These are phyloP conservation scores for Suillus lakei DNA, from an alignment of 768 basidiomycete species.

Conservation along the genomic window DNA sequence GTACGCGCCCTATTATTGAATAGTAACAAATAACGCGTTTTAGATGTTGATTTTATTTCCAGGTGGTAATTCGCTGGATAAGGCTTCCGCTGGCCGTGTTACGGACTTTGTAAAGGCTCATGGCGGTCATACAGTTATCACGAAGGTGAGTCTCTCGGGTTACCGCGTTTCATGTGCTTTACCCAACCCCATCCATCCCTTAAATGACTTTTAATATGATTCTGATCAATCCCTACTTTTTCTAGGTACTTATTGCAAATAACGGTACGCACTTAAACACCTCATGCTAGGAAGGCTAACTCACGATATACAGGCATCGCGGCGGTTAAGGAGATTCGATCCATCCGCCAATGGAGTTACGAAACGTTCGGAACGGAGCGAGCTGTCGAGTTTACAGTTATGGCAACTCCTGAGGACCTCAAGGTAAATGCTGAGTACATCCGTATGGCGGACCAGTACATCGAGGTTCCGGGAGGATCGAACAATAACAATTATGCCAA, in stretches of 20 bases:
- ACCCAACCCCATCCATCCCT: background rate
- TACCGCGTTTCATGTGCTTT: background rate
- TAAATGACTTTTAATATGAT: constrained; percentile 9
- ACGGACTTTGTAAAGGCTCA: constrained; percentile 89
- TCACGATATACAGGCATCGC: constrained; percentile 77
- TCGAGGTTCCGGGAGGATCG: constrained; percentile 97
- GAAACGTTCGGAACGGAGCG: constrained; percentile 98
- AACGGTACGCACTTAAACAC: constrained; percentile 63
- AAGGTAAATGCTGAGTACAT: constrained; percentile 99
- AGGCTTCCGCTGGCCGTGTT: constrained; percentile 77
- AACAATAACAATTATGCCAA: constrained; percentile 99
- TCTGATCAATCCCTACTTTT: constrained; percentile 1
- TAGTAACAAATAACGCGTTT: constrained; percentile 14
- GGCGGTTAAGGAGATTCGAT: constrained; percentile 98
- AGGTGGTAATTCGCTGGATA: constrained; percentile 95
- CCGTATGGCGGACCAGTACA: constrained; percentile 98
- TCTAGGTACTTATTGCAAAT: constrained; percentile 95
- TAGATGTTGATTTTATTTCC: constrained; percentile 20
- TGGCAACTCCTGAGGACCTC: constrained; percentile 99
- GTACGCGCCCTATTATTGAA: constrained; percentile 35
- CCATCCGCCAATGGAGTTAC: constrained; percentile 99
- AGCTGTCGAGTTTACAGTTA: constrained; percentile 97
- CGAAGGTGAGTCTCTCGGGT: constrained; percentile 68
- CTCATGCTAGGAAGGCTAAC: constrained; percentile 15
- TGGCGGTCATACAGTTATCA: constrained; percentile 98